Base-by-base conservation (phyloP, 2,329 filamentous ascomycete species). In the Ascochyta koolunga region DNA sequence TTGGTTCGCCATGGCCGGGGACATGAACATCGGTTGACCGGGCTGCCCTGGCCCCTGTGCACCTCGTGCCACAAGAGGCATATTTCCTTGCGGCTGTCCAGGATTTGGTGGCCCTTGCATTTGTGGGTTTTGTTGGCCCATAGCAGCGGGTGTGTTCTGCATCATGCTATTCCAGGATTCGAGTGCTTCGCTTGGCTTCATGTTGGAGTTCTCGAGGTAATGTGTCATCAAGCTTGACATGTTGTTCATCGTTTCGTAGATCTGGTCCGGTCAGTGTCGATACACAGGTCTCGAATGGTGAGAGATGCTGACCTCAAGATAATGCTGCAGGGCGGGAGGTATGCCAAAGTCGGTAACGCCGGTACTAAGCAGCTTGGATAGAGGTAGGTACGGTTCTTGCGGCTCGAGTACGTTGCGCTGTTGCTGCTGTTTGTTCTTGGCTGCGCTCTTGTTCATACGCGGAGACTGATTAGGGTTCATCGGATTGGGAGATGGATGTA, bases 181-280 rank as follows among this genome's bases (percentile, higher is more conserved):
- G 50, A 87, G 73, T n/a, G 84, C 82, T 60, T 85, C 78, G 18
- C 77, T 75, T 3, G 85, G 82, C 24, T 79, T 78, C 49, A 86
- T 67, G 18, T 80, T 77, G 4, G 77, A 77, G 60, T 84, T 78
- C 42, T 80, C 77, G 51, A 83, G 79, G 21, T 82, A 82, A 60
- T 81, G 84, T 43, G 79, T 77, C 75, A 87, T 86, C 29, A 88
- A 72, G 54, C 81, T 78, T 52, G 81, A 81, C 86, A 89, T 88
- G 60, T 83, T 79, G 48, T 83, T 85, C 69, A 88, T 82, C 25
- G 85, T 87, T 71, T 89, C 86, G 54, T 83, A 83, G 56, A 87
- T 80, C 85, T 88, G 66, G 36, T 50, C 51, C 51, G 51, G 51
- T 54, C 51, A 54, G 51, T 50, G 45, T 51, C 48, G 51, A 54